phyloP scores from a whole-genome alignment of 2,329 filamentous ascomycete genomes.

The Trichoderma lentiforme region DNA sequence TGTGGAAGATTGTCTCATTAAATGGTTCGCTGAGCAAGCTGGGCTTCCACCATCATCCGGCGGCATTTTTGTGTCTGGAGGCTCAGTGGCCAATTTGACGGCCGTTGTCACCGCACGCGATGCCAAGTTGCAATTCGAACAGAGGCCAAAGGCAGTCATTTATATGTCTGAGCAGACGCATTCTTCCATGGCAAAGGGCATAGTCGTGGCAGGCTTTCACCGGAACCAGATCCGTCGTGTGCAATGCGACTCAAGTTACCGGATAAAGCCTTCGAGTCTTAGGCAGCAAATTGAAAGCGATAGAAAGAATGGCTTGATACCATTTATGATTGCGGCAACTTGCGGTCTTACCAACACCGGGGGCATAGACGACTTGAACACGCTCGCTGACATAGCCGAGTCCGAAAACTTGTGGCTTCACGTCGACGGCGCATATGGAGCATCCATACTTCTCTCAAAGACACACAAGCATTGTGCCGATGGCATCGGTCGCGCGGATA shows the following conservation, averaged over 20 bases:
- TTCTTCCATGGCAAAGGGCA: constrained; percentile 20
- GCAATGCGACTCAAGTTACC: constrained; percentile 11
- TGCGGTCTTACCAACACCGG: constrained; percentile 22
- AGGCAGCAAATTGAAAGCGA: constrained; percentile 13
- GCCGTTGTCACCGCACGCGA: constrained; percentile 25
- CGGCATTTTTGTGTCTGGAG: constrained; percentile 26
- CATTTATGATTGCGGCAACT: constrained; percentile 21
- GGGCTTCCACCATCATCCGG: constrained; percentile 23
- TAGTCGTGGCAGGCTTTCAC: constrained; percentile 19
- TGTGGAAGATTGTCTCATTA: constrained; percentile 26
- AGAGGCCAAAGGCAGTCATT: constrained; percentile 18
- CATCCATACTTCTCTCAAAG: constrained; percentile 23
- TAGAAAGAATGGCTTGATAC: constrained; percentile 14
- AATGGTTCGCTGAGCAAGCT: constrained; percentile 22
- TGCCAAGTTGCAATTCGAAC: constrained; percentile 8
- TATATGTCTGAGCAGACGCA: constrained; percentile 24
- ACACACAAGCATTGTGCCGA: constrained; percentile 14
- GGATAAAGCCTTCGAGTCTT: constrained; percentile 6
- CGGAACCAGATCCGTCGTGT: constrained; percentile 17
- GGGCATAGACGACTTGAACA: constrained; percentile 18
- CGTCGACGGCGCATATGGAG: constrained; percentile 27
- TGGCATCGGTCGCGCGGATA: constrained; percentile 23
- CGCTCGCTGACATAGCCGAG: constrained; percentile 15
- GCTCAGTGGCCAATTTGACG: constrained; percentile 28
- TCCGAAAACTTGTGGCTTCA: constrained; percentile 24